phyloP scores from a whole-genome alignment of 2,329 filamentous ascomycete genomes.

The Emericellopsis atlantica region DNA sequence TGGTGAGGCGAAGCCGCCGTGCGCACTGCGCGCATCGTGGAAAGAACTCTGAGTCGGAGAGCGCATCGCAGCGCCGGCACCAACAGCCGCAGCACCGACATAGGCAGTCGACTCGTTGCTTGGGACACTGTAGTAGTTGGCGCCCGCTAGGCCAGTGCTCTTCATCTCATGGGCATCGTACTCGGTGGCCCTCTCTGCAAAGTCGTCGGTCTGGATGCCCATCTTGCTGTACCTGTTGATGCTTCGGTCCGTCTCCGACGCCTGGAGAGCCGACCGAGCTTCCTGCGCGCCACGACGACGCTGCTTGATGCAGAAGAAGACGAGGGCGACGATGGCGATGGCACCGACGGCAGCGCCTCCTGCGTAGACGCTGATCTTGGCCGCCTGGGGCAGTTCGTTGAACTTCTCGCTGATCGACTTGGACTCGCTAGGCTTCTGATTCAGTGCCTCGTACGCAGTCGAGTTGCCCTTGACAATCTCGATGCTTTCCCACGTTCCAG shows the following conservation, averaged over 20 bases:
- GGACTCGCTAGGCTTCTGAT: slow-evolving; percentile 20
- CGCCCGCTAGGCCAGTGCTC: background rate
- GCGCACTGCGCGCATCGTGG: background rate
- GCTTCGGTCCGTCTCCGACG: slow-evolving; percentile 35
- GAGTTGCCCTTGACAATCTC: slow-evolving; percentile 46
- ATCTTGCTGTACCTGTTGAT: slow-evolving; percentile 33
- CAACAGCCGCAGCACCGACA: slow-evolving; percentile 1
- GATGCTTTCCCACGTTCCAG: slow-evolving; percentile 53
- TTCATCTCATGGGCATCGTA: slow-evolving; percentile 4
- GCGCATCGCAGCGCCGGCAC: slow-evolving; percentile 1
- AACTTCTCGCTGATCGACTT: slow-evolving; percentile 40
- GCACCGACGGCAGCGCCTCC: slow-evolving; percentile 28
- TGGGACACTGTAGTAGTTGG: slow-evolving; percentile 3
- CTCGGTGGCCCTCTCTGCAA: slow-evolving; percentile 4
- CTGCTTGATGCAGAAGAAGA: slow-evolving; percentile 44
- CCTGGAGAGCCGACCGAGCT: slow-evolving; percentile 30
- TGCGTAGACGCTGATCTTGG: slow-evolving; percentile 42
- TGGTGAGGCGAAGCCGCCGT: background rate
- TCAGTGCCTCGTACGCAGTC: slow-evolving; percentile 32
- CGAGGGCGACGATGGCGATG: slow-evolving; percentile 23
- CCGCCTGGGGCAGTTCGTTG: slow-evolving; percentile 31
- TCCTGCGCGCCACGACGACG: slow-evolving; percentile 38
- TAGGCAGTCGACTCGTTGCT: background rate
- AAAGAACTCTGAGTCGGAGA: slow-evolving; percentile 2
- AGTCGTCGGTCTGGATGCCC: slow-evolving; percentile 29